Evolutionary conservation across 257 asterid genomes (phyloP).

Genomic region (Lycium ferocissimum): DNA sequence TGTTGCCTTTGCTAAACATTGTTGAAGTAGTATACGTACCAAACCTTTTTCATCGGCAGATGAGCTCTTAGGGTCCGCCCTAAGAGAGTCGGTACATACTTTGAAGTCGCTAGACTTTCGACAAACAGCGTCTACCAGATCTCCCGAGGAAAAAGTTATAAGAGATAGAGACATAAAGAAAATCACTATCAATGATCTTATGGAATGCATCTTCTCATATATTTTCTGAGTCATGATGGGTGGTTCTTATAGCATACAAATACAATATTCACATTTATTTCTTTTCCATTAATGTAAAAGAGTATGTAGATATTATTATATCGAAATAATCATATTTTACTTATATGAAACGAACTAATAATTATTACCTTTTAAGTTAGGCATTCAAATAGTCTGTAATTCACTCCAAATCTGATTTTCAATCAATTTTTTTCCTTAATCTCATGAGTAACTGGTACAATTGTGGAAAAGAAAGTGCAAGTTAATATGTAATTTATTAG

Average conservation of each 20-base stretch:
- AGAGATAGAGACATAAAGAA: background rate
- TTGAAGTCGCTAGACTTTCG: background rate
- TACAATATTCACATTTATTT: background rate
- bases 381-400: no score
- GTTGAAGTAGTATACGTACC: background rate
- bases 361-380: no score
- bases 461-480: no score
- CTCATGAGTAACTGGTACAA: no score
- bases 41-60: background rate
- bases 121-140: background rate
- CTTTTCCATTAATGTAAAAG: background rate
- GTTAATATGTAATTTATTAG: no score
- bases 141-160: background rate
- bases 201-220: background rate
- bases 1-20: background rate
- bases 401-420: no score
- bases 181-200: background rate
- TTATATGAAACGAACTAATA: no score
- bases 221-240: background rate
- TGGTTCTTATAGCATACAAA: background rate
- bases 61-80: background rate
- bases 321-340: no score
- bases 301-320: background rate
- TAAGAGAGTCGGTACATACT: background rate
- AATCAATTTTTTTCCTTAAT: no score